Conservation (phyloP, 129 eudicot genomes). For the Centella asiatica region DNA sequence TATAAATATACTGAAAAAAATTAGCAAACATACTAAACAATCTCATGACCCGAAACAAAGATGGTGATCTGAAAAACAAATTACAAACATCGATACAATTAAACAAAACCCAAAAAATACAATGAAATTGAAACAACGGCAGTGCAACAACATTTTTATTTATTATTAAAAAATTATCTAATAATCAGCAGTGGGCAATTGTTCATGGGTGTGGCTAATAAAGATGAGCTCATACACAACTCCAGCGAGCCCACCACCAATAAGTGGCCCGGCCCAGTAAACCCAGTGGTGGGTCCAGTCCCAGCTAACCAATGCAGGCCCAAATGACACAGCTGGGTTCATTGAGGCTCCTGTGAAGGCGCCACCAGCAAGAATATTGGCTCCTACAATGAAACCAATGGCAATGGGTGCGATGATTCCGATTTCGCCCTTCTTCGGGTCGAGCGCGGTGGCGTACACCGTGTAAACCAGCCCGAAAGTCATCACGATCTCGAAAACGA, state of each 20-base stretch:
- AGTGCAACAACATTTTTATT: background rate
- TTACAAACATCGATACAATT: background rate
- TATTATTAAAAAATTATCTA: background rate
- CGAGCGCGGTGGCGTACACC: conserved; percentile 55
- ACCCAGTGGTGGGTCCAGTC: conserved; percentile 46
- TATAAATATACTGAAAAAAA: background rate
- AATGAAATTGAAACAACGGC: background rate
- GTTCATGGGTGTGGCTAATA: conserved; percentile 43
- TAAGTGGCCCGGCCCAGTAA: conserved; percentile 49
- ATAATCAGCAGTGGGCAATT: conserved; percentile 31
- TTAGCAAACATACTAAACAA: background rate
- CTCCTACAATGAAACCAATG: conserved; percentile 54
- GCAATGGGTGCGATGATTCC: conserved; percentile 49
- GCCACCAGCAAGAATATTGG: conserved; percentile 53
- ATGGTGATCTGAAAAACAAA: background rate
- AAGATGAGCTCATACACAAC: conserved; percentile 38
- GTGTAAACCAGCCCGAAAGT: conserved; percentile 61
- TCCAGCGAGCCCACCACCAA: conserved; percentile 44
- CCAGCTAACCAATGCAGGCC: conserved; percentile 46
- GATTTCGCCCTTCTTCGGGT: conserved; percentile 44
- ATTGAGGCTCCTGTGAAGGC: conserved; percentile 56
- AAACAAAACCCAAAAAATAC: background rate
- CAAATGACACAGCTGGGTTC: conserved; percentile 54
- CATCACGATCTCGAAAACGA: conserved; percentile 49
- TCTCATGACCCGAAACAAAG: background rate